phyloP scores from a whole-genome alignment of 768 basidiomycete genomes.

The Suillus weaverae region DNA sequence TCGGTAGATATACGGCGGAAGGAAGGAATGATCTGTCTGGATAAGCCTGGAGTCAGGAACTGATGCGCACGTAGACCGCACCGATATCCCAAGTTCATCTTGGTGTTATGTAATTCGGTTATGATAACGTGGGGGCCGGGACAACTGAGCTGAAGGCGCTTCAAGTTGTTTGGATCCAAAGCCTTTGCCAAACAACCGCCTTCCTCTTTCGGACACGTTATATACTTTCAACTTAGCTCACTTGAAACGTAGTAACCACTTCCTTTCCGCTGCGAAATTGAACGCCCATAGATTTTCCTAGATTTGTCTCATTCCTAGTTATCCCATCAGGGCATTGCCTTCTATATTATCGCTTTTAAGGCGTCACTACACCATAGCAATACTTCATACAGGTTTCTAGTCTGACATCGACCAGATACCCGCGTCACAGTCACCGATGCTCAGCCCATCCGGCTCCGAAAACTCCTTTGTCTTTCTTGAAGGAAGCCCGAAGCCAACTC shows the following conservation, averaged over 20 bases:
- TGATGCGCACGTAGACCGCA: not conserved
- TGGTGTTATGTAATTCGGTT: not conserved
- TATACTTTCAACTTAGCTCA: not conserved
- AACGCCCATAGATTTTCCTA: not conserved
- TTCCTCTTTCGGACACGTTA: constrained; percentile 7
- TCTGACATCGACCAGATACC: not conserved
- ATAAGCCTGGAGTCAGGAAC: not conserved
- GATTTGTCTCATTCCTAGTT: not conserved
- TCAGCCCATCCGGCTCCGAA: constrained; percentile 37
- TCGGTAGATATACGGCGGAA: not conserved
- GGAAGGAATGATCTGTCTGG: not conserved
- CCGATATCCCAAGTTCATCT: not conserved
- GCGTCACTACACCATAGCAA: not conserved
- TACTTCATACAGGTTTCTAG: not conserved
- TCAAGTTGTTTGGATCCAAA: constrained; percentile 29
- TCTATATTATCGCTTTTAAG: not conserved
- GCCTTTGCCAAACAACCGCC: constrained; percentile 32
- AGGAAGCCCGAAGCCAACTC: constrained; percentile 11
- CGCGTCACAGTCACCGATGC: constrained; percentile 19
- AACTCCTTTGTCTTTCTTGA: constrained; percentile 51
- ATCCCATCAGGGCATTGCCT: not conserved
- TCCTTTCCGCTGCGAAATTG: not conserved
- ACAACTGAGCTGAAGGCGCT: not conserved
- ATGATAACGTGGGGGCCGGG: no score
- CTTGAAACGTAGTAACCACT: not conserved